These are phyloP conservation scores for Gossypium davidsonii DNA, from an alignment of 441 rosid species.

Conservation along the genomic window DNA sequence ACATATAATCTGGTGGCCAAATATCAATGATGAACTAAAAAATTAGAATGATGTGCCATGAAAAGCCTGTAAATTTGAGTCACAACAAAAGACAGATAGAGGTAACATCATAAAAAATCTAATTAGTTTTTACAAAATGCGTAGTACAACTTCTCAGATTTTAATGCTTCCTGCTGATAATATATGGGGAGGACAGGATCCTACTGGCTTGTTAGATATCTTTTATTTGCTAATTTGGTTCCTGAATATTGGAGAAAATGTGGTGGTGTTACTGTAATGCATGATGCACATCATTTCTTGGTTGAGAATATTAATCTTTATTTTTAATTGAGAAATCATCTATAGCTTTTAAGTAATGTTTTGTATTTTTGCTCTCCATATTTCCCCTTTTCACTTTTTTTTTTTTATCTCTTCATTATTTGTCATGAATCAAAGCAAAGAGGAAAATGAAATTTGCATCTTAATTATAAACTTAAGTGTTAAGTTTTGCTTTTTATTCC, in stretches of 20 bases:
- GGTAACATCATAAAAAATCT: background rate
- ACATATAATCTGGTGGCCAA: background rate
- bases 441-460: background rate
- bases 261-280: background rate
- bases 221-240: background rate
- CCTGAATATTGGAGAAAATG: background rate
- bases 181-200: background rate
- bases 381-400: background rate
- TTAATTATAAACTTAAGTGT: background rate
- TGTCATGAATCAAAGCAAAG: background rate
- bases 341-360: background rate
- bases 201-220: background rate
- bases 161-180: background rate
- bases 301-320: background rate
- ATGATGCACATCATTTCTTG: background rate
- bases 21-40: background rate
- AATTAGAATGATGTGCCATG: background rate
- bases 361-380: background rate
- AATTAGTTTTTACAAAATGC: background rate
- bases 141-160: background rate
- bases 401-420: background rate
- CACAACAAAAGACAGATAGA: background rate
- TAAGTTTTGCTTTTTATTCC: background rate
- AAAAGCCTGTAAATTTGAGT: background rate
- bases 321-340: background rate